Evolutionary conservation across 441 rosid species (phyloP), one percentile per base, ranked within the genome.

Genomic region (Kokia cookei): DNA sequence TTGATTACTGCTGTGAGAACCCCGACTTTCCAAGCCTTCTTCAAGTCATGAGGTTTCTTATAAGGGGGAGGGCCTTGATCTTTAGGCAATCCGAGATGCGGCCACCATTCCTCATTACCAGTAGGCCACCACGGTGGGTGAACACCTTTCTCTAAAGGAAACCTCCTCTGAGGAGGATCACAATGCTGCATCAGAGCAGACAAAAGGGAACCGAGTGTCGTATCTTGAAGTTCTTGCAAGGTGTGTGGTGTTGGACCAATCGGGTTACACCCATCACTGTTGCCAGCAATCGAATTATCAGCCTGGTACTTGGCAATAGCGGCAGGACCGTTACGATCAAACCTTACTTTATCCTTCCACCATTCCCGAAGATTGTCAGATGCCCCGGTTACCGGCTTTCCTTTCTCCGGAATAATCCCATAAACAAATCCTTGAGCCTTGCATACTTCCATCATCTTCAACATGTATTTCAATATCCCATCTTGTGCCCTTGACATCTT

Each of bases 71-170:
- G 78, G n/a, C 92, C 84, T 42, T 79, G 89, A 35, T 84, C 92
- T 62, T 84, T 86, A 0, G 92, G 89, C 73, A 93, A 80, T 26
- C 88, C 86, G 57, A 93, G 68, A 5, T 93, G 90, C 0, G 84
- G 82, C 99, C 99, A 93, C 93, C 91, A 95, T 15, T 93, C 93
- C 84, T 95, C 99, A 6, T 74, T 74, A 19, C 99, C 98, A 0
- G 77, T 73, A 3, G 99, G 99, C 99, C 99, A 95, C 99, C 98
- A 95, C 2, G 98, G 98, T 1, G 99, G 99, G 17, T 97, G 63
- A 69, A 88, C 84, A 32, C 99, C 97, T 77, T 86, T 91, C 78
- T 94, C 94, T 67, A 94, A 58, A 0, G 98, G 99, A 74, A 78
- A 95, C 10, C 91, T 83, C 79, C 98, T 84, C 83, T 95, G 99